Evolutionary conservation across 306 rosid genomes (phyloP), one percentile per base, ranked within the genome.

Genomic region (Boehmeria nivea): DNA sequence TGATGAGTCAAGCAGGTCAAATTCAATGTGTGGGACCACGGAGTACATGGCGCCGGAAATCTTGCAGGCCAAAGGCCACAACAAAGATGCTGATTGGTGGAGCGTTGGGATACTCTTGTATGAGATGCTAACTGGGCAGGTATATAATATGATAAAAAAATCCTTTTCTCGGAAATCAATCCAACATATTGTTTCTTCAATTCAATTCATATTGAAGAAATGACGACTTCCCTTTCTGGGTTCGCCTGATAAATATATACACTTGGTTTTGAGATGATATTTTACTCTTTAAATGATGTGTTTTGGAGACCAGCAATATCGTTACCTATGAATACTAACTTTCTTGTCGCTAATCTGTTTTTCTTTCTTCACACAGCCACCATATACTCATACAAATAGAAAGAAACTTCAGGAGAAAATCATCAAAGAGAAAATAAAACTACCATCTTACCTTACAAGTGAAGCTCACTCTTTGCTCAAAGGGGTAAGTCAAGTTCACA

Each of bases 31-130:
- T 44, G 98, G 98, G 42, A 91, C 98, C 26, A 83, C 86, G 0
- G 98, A 87, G 54, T 91, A 87, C 60, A 91, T 91, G 98, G 95
- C 98, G 74, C 98, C 98, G 0, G 98, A 91, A 70, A 91, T 91
- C 48, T 68, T 91, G 66, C 57, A 72, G 45, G 81, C 78, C 42
- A 87, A 82, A 73, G 98, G 98, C 53, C 98, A 91, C 69, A 91
- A 87, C 84, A 91, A 91, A 75, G 93, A 87, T 25, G 87, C 95
- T 1, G 98, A 91, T 75, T 91, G 96, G 98, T 91, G 98, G 98
- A 91, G 98, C 66, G 73, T 76, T 3, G 98, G 98, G 51, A 70
- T 82, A 43, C 93, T 91, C 45, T 73, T 91, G 85, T 91, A 60
- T 75, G 98, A 91, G 74, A 91, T 91, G 98, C 80, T 91, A 48